Evolutionary conservation across 257 asterid species (phyloP), one percentile per base, ranked within the genome.

Genomic region (Agastache rugosa): DNA sequence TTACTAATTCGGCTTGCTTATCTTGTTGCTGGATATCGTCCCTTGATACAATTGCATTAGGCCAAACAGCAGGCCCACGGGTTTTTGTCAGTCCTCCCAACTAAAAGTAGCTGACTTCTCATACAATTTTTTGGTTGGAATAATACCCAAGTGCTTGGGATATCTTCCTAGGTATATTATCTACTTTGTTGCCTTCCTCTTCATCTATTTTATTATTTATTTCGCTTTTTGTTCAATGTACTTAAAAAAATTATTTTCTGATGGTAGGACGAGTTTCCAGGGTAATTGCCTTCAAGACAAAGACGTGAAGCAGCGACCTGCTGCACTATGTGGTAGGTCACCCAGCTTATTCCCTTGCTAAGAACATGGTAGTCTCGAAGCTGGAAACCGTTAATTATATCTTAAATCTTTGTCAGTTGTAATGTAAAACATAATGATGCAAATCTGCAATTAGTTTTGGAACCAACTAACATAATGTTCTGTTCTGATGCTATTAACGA

Each of bases 101-200:
- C 87, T 93, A 76, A 89, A 83, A 84, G 81, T 82, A 37, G 96
- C 87, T 6, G 97, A 93, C 81, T 86, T 93, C 74, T 93, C 98
- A 14, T 91, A 63, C 83, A 93, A 93, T 71, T 93, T 88, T 78
- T 87, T 93, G 63, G 81, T 83, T 78, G 96, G 98, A 63, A 77
- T 64, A 75, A 81, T 89, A 77, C 96, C 98, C 0, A 89, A 87
- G 85, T 93, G 98, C 85, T 77, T 93, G 86, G 81, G 48, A 11
- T 83, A 79, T 83, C 88, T 93, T 69, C 88, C 97, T 29, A 89
- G 93, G 98, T 93, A 85, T 63, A 9, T 47, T 51, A 60, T 65
- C 19, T 68, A 48, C 74, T 61, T 69, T 54, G 2, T 60, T 72
- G 42, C 65, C 55, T 22, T 37, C 37, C 61, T 74, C 68, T n/a